Conservation (phyloP, 441 rosid genomes). For the Breynia disticha region DNA sequence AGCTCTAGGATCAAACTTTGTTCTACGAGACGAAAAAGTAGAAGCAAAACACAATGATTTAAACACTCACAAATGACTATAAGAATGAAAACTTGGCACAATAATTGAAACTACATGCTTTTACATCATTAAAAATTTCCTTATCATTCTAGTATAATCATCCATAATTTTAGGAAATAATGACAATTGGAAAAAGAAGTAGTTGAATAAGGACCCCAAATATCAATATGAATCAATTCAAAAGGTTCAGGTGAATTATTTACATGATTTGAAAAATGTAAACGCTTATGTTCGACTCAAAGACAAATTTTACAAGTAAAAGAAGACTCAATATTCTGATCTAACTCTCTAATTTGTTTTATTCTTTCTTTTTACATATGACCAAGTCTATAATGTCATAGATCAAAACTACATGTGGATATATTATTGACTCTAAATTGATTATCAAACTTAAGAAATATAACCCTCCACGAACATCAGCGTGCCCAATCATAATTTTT, state of each 20-base stretch:
- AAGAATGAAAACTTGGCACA: background rate
- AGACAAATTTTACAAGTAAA: background rate
- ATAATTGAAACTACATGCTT: background rate
- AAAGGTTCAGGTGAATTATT: background rate
- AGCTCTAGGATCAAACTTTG: constrained; percentile 3
- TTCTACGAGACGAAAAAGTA: background rate
- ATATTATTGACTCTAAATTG: no score
- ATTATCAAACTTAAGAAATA: no score
- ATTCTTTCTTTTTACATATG: no score
- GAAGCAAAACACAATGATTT: background rate
- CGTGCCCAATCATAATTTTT: no score
- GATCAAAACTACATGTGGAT: no score
- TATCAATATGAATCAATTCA: background rate
- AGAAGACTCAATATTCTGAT: no score
- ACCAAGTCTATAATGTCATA: no score
- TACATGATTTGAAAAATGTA: background rate
- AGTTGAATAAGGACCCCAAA: background rate
- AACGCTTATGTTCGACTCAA: background rate
- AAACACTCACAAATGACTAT: background rate
- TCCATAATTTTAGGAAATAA: background rate
- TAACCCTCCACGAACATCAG: no score
- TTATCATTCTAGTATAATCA: background rate
- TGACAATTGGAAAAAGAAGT: background rate
- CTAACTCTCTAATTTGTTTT: no score
- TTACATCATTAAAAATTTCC: background rate